Percentiles rank a stretch among this genome's conserved stretches.
phyloP scores from a whole-genome alignment of 192 early-diverging fungal genomes.

The Umbelopsis isabellina region DNA sequence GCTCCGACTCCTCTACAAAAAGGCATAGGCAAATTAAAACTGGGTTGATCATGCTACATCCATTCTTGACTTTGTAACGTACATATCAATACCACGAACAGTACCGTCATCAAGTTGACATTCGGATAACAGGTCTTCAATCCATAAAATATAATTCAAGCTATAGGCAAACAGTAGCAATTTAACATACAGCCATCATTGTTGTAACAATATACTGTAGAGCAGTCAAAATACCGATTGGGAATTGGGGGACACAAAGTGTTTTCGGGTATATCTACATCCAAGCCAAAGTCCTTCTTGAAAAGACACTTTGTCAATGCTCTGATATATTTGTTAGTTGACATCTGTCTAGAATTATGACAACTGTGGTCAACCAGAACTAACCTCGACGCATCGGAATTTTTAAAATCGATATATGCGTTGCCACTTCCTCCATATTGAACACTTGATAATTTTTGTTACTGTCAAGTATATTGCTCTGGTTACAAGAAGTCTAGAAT shows the following conservation, averaged over 20 bases:
- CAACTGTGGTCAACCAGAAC: neutral
- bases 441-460: constrained; percentile 16
- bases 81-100: constrained; percentile 67
- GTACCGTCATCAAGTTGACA: neutral
- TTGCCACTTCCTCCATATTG: constrained; percentile 4
- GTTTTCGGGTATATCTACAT: constrained; percentile 69
- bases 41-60: neutral
- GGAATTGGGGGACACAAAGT: constrained; percentile 69
- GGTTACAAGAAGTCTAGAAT: neutral
- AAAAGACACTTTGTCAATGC: constrained; percentile 65
- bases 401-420: constrained; percentile 62
- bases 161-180: constrained; percentile 40
- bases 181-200: neutral
- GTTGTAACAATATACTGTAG: neutral
- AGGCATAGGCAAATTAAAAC: neutral
- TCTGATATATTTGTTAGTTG: constrained; percentile 31
- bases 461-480: neutral
- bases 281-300: constrained; percentile 62
- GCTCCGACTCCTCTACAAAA: constrained; percentile 78
- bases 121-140: constrained; percentile 61
- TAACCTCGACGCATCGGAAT: constrained; percentile 63
- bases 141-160: constrained; percentile 72
- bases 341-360: neutral
- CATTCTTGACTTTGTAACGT: constrained; percentile 18
- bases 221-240: constrained; percentile 28